phyloP scores from a whole-genome alignment of 2,329 filamentous ascomycete genomes.

The Colletotrichum eremochloae region DNA sequence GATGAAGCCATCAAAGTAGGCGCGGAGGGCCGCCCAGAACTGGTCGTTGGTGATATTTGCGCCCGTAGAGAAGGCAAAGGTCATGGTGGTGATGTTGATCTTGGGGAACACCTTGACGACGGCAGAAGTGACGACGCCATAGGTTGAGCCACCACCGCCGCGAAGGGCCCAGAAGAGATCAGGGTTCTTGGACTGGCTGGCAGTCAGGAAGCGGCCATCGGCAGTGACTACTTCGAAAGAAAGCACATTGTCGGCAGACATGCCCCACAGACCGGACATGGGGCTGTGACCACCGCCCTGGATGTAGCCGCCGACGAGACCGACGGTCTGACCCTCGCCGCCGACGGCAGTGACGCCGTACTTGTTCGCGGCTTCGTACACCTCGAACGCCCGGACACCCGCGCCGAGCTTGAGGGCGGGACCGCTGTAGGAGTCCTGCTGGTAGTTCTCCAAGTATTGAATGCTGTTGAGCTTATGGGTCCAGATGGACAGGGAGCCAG shows the following conservation, averaged over 20 bases:
- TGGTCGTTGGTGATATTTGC: slow-evolving; percentile 44
- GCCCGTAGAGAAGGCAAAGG: slow-evolving; percentile 54
- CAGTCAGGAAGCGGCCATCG: slow-evolving; percentile 61
- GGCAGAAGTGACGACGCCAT: slow-evolving; percentile 67
- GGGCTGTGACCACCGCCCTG: slow-evolving; percentile 73
- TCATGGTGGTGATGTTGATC: slow-evolving; percentile 57
- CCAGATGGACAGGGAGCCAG: slow-evolving; percentile 68
- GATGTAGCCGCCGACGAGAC: slow-evolving; percentile 70
- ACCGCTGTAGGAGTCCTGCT: slow-evolving; percentile 31
- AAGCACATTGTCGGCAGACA: slow-evolving; percentile 73
- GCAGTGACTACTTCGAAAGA: slow-evolving; percentile 70
- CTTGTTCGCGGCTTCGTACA: slow-evolving; percentile 60
- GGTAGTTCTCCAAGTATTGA: slow-evolving; percentile 37
- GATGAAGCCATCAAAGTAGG: slow-evolving; percentile 47
- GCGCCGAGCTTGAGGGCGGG: slow-evolving; percentile 54
- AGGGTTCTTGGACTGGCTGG: slow-evolving; percentile 64
- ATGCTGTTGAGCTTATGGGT: slow-evolving; percentile 62
- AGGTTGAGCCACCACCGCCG: slow-evolving; percentile 59
- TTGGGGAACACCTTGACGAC: slow-evolving; percentile 65
- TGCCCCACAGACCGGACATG: slow-evolving; percentile 65
- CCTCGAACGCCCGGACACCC: slow-evolving; percentile 65
- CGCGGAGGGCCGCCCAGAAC: slow-evolving; percentile 49
- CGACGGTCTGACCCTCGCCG: slow-evolving; percentile 68
- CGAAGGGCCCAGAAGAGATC: slow-evolving; percentile 76
- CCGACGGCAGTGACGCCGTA: slow-evolving; percentile 65